These are phyloP conservation scores for Wickerhamiella galacta DNA, from an alignment of 805 yeast genomes.

Conservation along the genomic window DNA sequence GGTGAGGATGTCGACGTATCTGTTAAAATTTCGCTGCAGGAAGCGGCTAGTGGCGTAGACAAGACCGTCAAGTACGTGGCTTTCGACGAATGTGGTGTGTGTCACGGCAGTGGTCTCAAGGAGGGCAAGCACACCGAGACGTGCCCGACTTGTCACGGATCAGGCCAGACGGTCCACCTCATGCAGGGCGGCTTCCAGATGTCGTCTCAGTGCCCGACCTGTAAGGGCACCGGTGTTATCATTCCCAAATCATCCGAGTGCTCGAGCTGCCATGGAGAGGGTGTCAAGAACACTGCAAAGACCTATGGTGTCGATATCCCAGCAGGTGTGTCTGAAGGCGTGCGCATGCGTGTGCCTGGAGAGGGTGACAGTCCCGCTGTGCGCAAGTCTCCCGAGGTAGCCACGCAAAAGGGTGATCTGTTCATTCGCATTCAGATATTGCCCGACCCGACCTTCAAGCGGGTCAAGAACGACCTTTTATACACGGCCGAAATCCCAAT, in stretches of 20 bases:
- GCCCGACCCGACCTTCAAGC: conserved; percentile 52
- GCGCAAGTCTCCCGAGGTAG: conserved; percentile 53
- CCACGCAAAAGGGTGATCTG: conserved; percentile 69
- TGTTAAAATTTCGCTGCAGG: conserved; percentile 62
- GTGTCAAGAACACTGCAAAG: conserved; percentile 52
- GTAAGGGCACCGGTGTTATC: conserved; percentile 78
- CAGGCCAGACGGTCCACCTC: conserved; percentile 76
- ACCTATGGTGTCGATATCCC: conserved; percentile 76
- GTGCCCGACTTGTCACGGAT: conserved; percentile 79
- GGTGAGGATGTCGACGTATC: conserved; percentile 81
- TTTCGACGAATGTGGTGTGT: conserved; percentile 57
- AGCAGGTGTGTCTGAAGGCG: conserved; percentile 74
- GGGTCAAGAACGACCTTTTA: conserved; percentile 51
- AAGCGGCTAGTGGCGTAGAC: conserved; percentile 66
- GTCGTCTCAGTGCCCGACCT: conserved; percentile 79
- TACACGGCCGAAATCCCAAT: conserved; percentile 56
- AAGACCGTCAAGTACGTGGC: conserved; percentile 55
- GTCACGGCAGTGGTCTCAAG: conserved; percentile 78
- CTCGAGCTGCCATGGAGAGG: conserved; percentile 72
- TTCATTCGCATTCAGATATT: conserved; percentile 64
- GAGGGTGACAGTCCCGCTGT: conserved; percentile 83
- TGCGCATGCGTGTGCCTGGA: conserved; percentile 65
- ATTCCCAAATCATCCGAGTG: conserved; percentile 58
- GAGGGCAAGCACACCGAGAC: conserved; percentile 55
- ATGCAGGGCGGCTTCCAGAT: conserved; percentile 90